Evolutionary conservation across 208 protist genomes (phyloP).

Genomic region (Endotrypanum monterogeii): DNA sequence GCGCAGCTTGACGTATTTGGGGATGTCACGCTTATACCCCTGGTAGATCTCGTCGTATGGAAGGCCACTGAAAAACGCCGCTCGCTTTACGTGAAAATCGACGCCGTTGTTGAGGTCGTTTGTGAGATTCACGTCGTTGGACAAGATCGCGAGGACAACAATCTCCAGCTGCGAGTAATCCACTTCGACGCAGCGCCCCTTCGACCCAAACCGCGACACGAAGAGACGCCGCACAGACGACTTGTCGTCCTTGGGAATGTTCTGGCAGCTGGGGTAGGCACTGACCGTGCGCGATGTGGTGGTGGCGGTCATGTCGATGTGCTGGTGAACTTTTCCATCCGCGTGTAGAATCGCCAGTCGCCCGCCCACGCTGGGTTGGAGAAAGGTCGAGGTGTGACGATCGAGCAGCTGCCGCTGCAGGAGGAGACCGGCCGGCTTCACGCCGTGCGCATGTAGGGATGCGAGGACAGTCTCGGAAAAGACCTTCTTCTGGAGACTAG

Average conservation of each 20-base stretch:
- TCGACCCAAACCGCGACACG: slow-evolving; percentile 76
- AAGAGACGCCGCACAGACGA: slow-evolving; percentile 79
- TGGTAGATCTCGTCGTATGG: slow-evolving; percentile 82
- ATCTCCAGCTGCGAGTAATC: slow-evolving; percentile 93
- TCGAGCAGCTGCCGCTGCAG: slow-evolving; percentile 71
- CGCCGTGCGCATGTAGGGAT: slow-evolving; percentile 44
- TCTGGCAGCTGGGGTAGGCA: slow-evolving; percentile 87
- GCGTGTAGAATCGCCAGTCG: slow-evolving; percentile 58
- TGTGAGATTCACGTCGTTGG: slow-evolving; percentile 62
- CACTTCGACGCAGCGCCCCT: slow-evolving; percentile 83
- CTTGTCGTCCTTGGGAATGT: slow-evolving; percentile 89
- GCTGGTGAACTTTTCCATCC: slow-evolving; percentile 68
- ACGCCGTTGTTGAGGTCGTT: slow-evolving; percentile 72
- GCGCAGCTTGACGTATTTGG: slow-evolving; percentile 74
- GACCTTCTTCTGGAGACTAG: slow-evolving; percentile 38
- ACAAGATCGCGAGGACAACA: slow-evolving; percentile 79
- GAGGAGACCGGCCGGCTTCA: slow-evolving; percentile 59
- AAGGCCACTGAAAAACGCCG: slow-evolving; percentile 82
- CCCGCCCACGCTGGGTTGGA: slow-evolving; percentile 42
- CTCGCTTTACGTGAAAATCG: slow-evolving; percentile 89
- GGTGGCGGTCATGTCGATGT: slow-evolving; percentile 84
- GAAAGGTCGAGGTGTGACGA: slow-evolving; percentile 52
- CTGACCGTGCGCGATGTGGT: slow-evolving; percentile 83
- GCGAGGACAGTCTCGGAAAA: slow-evolving; percentile 57
- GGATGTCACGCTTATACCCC: slow-evolving; percentile 58